These are phyloP conservation scores for Cyclocybe cylindracea DNA, from an alignment of 768 basidiomycete species.

Conservation along the genomic window DNA sequence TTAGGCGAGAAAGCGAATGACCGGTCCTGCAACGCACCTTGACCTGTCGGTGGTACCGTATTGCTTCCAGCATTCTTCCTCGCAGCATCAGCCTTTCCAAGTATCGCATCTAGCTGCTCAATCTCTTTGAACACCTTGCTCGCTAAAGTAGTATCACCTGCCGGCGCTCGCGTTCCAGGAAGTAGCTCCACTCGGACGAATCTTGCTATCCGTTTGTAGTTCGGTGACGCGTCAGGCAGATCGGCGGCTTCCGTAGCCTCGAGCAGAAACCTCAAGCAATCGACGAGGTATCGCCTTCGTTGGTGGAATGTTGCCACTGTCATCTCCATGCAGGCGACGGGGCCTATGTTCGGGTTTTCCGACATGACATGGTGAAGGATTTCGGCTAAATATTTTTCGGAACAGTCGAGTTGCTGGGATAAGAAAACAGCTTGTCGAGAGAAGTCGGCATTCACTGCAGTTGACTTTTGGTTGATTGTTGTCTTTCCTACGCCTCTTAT, in stretches of 20 bases:
- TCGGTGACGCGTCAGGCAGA: conserved; percentile 41
- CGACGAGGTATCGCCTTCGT: conserved; percentile 68
- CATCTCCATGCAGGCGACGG: conserved; percentile 60
- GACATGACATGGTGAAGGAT: conserved; percentile 66
- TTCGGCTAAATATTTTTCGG: conserved; percentile 77
- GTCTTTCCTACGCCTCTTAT: conserved; percentile 55
- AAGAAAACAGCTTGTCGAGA: conserved; percentile 76
- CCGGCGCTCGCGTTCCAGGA: conserved; percentile 29
- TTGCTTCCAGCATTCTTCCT: conserved; percentile 65
- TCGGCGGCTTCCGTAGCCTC: conserved; percentile 58
- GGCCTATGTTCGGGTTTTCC: conserved; percentile 62
- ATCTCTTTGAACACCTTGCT: conserved; percentile 63
- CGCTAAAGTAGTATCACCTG: conserved; percentile 47
- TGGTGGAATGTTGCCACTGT: conserved; percentile 70
- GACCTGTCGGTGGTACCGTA: conserved; percentile 54
- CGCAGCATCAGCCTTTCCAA: conserved; percentile 55
- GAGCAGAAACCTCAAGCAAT: conserved; percentile 69
- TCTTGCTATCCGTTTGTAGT: conserved; percentile 50
- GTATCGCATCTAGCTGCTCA: conserved; percentile 54
- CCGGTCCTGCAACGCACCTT: conserved; percentile 41
- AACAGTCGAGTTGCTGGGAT: conserved; percentile 77
- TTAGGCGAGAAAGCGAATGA: not conserved
- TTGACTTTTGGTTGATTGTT: conserved; percentile 60
- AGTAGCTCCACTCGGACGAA: conserved; percentile 62
- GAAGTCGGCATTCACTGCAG: conserved; percentile 79